These are phyloP conservation scores for Arachis stenosperma DNA, from an alignment of 306 rosid genomes.

Conservation along the genomic window DNA sequence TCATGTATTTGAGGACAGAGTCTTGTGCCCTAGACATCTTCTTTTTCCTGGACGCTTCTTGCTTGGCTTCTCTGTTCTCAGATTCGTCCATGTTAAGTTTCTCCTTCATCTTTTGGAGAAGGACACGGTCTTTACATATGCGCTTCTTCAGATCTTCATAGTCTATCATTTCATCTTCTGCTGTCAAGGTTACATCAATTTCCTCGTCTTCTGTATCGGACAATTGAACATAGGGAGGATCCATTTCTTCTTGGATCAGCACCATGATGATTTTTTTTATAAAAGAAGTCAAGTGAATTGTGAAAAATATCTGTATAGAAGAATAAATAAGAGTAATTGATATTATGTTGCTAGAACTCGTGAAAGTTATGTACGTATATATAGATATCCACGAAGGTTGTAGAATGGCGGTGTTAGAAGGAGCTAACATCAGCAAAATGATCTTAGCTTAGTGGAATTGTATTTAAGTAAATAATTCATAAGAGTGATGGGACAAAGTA, in stretches of 20 bases:
- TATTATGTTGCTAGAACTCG: not conserved
- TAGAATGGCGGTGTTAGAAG: slow-evolving; percentile 6
- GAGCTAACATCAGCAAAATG: not conserved
- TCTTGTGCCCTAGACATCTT: slow-evolving; percentile 74
- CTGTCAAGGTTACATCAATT: not conserved
- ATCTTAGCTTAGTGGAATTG: not conserved
- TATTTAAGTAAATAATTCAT: not conserved
- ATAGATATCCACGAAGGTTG: not conserved
- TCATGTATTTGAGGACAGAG: slow-evolving; percentile 62
- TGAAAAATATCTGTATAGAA: not conserved
- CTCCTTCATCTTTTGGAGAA: slow-evolving; percentile 49
- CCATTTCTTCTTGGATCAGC: slow-evolving; percentile 35
- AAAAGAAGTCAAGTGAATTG: no score
- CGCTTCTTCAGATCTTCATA: slow-evolving; percentile 65
- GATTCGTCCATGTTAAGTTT: slow-evolving; percentile 33
- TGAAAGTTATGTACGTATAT: not conserved
- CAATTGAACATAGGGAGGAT: not conserved
- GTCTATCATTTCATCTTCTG: slow-evolving; percentile 40
- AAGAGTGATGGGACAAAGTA: slow-evolving; percentile 2
- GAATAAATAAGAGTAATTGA: not conserved
- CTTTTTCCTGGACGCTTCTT: slow-evolving; percentile 60
- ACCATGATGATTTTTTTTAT: slow-evolving; percentile 40
- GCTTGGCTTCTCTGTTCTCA: slow-evolving; percentile 33
- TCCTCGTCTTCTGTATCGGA: slow-evolving; percentile 35
- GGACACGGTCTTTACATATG: slow-evolving; percentile 62